Percentiles rank a stretch among this genome's conserved stretches.
Conservation (phyloP, 352 stramenopile genomes). For the Globisporangium mamillatum region DNA sequence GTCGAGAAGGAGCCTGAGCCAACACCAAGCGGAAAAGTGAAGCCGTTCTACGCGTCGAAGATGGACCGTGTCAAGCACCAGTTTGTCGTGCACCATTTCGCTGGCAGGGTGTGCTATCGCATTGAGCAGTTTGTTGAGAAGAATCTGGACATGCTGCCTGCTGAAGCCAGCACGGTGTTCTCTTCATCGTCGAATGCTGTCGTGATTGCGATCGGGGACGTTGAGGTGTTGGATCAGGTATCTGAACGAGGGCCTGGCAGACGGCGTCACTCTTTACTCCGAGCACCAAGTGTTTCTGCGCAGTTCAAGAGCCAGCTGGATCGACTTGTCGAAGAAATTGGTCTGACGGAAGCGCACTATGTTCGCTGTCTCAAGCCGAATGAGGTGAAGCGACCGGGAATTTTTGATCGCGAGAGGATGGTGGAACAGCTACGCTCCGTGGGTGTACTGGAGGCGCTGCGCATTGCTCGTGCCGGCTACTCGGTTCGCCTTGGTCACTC, state of each 20-base stretch:
- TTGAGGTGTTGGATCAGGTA: slow-evolving; percentile 42
- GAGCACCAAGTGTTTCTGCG: slow-evolving; percentile 76
- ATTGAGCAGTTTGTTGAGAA: slow-evolving; percentile 85
- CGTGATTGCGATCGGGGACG: slow-evolving; percentile 50
- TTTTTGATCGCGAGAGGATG: slow-evolving; percentile 85
- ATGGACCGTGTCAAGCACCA: slow-evolving; percentile 80
- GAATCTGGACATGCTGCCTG: slow-evolving; percentile 78
- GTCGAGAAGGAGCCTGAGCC: slow-evolving; percentile 36
- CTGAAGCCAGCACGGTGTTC: slow-evolving; percentile 55
- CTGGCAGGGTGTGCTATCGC: slow-evolving; percentile 71
- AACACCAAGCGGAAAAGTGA: slow-evolving; percentile 24
- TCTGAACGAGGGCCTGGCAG: slow-evolving; percentile 23
- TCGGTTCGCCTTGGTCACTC: slow-evolving; percentile 92
- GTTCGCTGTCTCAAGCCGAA: slow-evolving; percentile 99
- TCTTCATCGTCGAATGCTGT: slow-evolving; percentile 61
- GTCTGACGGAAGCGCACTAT: slow-evolving; percentile 95
- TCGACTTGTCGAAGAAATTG: slow-evolving; percentile 92
- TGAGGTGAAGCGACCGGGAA: slow-evolving; percentile 73
- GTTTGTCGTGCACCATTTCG: slow-evolving; percentile 84
- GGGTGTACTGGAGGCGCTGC: slow-evolving; percentile 95
- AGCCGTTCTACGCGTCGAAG: slow-evolving; percentile 76
- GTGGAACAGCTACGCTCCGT: slow-evolving; percentile 97
- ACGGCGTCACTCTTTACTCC: slow-evolving; percentile 50
- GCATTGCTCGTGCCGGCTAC: slow-evolving; percentile 94
- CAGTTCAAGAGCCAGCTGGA: slow-evolving; percentile 95